Percentiles rank a stretch among this genome's conserved stretches.
phyloP scores from a whole-genome alignment of 768 basidiomycete genomes.

The Floccularia luteovirens region DNA sequence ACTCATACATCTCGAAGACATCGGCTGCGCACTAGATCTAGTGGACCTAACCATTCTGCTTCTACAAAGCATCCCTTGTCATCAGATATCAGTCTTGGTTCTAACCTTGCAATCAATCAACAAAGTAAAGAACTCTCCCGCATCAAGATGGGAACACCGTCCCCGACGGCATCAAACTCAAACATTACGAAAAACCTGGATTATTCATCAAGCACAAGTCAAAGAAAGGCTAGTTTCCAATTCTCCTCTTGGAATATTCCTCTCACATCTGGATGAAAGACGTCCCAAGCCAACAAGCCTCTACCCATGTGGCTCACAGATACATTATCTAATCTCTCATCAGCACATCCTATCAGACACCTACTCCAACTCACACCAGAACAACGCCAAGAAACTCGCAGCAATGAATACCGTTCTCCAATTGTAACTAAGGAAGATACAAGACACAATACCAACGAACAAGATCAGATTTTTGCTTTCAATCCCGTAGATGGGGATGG shows the following conservation, averaged over 20 bases:
- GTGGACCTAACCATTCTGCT: slow-evolving; percentile 37
- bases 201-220: slow-evolving; percentile 2
- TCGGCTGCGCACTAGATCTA: slow-evolving; percentile 29
- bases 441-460: no score
- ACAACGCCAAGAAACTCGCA: no score
- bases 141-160: background rate
- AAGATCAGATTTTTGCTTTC: no score
- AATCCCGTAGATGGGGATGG: background rate
- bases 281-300: slow-evolving; percentile 14
- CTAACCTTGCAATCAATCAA: background rate
- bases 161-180: background rate
- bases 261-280: no score
- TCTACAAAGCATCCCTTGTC: slow-evolving; percentile 11
- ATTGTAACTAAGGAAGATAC: no score
- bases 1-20: slow-evolving; percentile 14
- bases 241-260: slow-evolving; percentile 12
- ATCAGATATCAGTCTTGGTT: background rate
- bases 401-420: no score
- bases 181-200: background rate
- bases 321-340: slow-evolving; percentile 40
- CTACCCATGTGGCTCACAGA: slow-evolving; percentile 51
- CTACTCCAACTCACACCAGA: slow-evolving; percentile 33
- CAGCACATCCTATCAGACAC: slow-evolving; percentile 38
- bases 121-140: background rate
- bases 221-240: background rate